phyloP scores from a whole-genome alignment of 495 filamentous ascomycete genomes.

The Penicillium fimorum region DNA sequence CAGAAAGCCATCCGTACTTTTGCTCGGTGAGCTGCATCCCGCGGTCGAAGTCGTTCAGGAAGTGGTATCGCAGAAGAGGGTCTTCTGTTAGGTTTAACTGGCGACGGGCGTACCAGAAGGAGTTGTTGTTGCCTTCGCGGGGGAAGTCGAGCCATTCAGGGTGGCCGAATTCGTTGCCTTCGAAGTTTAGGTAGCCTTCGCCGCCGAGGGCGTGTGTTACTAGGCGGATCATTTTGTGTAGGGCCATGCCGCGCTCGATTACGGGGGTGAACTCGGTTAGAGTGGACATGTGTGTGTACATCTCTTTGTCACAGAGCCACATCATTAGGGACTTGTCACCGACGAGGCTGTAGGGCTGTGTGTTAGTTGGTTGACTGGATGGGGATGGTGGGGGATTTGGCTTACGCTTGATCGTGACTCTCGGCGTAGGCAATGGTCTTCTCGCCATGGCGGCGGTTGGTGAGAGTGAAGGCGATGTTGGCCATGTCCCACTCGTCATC shows the following conservation, averaged over 20 bases:
- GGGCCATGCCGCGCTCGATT: constrained; percentile 84
- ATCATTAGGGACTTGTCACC: constrained; percentile 96
- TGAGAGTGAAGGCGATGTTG: constrained; percentile 78
- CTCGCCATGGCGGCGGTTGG: constrained; percentile 90
- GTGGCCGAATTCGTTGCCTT: constrained; percentile 98
- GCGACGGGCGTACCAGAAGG: constrained; percentile 93
- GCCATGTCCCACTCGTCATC: constrained; percentile 94
- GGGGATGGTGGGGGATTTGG: constrained; percentile 16
- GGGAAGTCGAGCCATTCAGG: constrained; percentile 99
- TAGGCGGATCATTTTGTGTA: constrained; percentile 97
- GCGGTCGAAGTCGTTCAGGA: constrained; percentile 91
- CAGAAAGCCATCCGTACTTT: constrained; percentile 91
- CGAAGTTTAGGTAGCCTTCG: constrained; percentile 97
- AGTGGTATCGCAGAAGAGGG: constrained; percentile 78
- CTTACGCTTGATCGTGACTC: constrained; percentile 97
- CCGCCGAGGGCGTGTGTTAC: constrained; percentile 93
- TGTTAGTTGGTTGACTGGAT: constrained; percentile 28
- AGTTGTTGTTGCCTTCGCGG: constrained; percentile 89
- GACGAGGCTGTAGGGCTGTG: constrained; percentile 63
- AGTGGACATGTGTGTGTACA: constrained; percentile 96
- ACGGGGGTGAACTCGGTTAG: constrained; percentile 80
- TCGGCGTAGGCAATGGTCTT: constrained; percentile 99
- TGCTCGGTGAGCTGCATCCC: constrained; percentile 83
- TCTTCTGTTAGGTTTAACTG: constrained; percentile 95
- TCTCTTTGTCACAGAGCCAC: constrained; percentile 95